Base-by-base conservation (phyloP, 2,329 filamentous ascomycete genomes). In the Ophiostoma angusticollis region DNA sequence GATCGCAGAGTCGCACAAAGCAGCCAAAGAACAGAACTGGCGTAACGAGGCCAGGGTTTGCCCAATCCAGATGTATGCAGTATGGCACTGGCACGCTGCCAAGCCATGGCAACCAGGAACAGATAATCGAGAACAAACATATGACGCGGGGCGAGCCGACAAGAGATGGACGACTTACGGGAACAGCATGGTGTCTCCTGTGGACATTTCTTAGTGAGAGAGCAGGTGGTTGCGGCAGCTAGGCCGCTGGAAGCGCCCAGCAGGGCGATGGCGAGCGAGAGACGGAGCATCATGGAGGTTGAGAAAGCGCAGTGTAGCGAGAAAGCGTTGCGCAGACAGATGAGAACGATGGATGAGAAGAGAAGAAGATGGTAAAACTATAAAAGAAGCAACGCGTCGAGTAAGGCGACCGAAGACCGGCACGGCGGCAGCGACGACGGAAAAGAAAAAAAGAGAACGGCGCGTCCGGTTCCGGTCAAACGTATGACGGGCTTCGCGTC, bases 141-240 rank as follows among this genome's bases (percentile, higher is more conserved):
- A n/a, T n/a, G n/a, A n/a, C n/a, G n/a, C n/a, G n/a, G n/a, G n/a
- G n/a, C n/a, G n/a, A n/a, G n/a, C n/a, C n/a, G n/a, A n/a, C n/a
- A n/a, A n/a, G n/a, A n/a, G n/a, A n/a, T n/a, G n/a, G n/a, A n/a
- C 13, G 25, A 74, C 80, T 66, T 67, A 87, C 82, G 79, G 42
- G 81, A 85, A 58, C 83, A 87, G 64, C 83, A 86, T 22, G 80
- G 83, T n/a, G 72, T 62, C 31, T 73, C 68, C 52, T 78, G 57
- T 8, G 85, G 84, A 56, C 86, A 94, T 47, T 78, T 73, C 44
- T 64, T 61, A 31, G 55, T 55, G 14, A 70, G 53, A 9, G 62
- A 60, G 54, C 74, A 79, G 34, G 50, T 50, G 5, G 60, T 48
- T 17, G 49, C 45, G 14, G 51, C 47, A 29, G 60, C 61, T 27